phyloP scores from a whole-genome alignment of 2,329 filamentous ascomycete species.

The Xylaria sp. region DNA sequence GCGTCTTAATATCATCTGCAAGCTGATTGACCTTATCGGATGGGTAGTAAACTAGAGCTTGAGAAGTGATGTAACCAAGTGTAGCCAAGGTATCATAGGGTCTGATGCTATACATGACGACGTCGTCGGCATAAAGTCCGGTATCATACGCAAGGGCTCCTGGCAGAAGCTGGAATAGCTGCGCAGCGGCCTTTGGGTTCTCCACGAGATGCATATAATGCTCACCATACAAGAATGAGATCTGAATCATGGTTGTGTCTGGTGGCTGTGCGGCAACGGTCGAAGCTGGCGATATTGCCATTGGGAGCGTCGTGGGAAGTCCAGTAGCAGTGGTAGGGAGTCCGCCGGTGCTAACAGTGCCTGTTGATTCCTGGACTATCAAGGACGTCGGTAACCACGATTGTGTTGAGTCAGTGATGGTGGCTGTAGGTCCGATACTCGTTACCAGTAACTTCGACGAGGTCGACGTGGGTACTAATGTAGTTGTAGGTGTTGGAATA shows the following conservation, averaged over 20 bases:
- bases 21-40: constrained; percentile 74
- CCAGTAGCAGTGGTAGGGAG: constrained; percentile 60
- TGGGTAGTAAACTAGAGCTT: constrained; percentile 82
- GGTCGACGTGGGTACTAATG: constrained; percentile 29
- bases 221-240: constrained; percentile 83
- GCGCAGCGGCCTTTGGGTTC: constrained; percentile 77
- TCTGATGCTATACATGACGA: constrained; percentile 76
- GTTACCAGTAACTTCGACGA: constrained; percentile 47
- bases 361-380: constrained; percentile 62
- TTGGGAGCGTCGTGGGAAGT: constrained; percentile 75
- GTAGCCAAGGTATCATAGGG: constrained; percentile 78
- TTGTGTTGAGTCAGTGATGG: constrained; percentile 57
- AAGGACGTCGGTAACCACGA: constrained; percentile 71
- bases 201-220: constrained; percentile 86
- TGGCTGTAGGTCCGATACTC: constrained; percentile 57
- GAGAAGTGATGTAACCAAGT: constrained; percentile 83
- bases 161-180: constrained; percentile 86
- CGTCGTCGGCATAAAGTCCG: constrained; percentile 66
- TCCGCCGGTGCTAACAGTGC: constrained; percentile 53
- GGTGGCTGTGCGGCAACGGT: constrained; percentile 64
- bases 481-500: constrained; percentile 33
- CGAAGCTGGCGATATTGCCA: constrained; percentile 77
- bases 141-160: constrained; percentile 73
- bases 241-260: constrained; percentile 79
- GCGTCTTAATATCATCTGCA: constrained; percentile 74